Percentiles rank a stretch among this genome's conserved stretches.
Conservation (phyloP, 1,284 basidiomycete genomes). For the Sanghuangporus weigelae region DNA sequence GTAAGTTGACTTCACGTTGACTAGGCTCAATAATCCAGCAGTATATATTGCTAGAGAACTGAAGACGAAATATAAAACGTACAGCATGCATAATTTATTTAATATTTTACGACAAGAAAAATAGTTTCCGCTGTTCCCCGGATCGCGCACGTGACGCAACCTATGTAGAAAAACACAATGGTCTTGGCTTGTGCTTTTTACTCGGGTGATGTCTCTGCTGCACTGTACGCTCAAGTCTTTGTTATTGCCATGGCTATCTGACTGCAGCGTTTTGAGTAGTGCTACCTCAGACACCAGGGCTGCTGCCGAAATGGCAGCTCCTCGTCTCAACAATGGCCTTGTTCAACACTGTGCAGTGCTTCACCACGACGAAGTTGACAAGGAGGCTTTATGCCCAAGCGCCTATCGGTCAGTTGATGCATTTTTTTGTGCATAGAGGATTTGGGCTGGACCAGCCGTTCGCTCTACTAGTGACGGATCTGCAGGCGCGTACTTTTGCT, state of each 20-base stretch:
- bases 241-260: background rate
- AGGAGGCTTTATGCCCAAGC: slow-evolving; percentile 70
- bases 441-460: background rate
- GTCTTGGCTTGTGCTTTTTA: background rate
- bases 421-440: background rate
- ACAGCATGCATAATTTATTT: too few relatives aligned
- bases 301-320: slow-evolving; percentile 83
- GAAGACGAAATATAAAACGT: too few relatives aligned
- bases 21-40: too few relatives aligned
- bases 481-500: slow-evolving; percentile 85
- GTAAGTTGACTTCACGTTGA: too few relatives aligned
- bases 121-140: too few relatives aligned
- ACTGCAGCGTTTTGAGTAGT: slow-evolving; percentile 29
- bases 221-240: background rate
- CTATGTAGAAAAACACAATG: background rate
- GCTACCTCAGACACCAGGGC: slow-evolving; percentile 59
- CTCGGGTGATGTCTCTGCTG: background rate
- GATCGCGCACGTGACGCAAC: background rate
- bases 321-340: slow-evolving; percentile 69
- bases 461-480: slow-evolving; percentile 60
- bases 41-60: too few relatives aligned
- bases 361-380: slow-evolving; percentile 71
- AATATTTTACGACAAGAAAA: too few relatives aligned
- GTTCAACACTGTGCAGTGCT: slow-evolving; percentile 85
- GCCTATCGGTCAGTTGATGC: slow-evolving; percentile 34